These are phyloP conservation scores for Suhomyces faveliae DNA, from an alignment of 805 yeast species.

Conservation along the genomic window DNA sequence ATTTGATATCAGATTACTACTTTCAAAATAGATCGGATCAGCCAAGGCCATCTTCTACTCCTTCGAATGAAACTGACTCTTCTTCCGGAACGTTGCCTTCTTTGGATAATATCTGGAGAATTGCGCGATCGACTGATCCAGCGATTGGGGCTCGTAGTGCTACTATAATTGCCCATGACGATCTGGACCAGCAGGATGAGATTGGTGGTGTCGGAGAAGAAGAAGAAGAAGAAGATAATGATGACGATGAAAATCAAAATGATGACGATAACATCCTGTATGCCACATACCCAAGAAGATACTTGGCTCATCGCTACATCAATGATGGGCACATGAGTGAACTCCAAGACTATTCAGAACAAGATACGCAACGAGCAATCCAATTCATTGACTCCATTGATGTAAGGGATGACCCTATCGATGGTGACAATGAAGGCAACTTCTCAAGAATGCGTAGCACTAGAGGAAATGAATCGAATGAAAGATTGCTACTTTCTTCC, in stretches of 20 bases:
- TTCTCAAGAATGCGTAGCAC: not conserved
- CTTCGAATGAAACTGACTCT: not conserved
- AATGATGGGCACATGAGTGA: not conserved
- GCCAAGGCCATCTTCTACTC: not conserved
- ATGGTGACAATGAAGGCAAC: not conserved
- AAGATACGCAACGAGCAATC: constrained; percentile 7
- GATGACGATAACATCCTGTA: not conserved
- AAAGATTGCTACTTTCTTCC: constrained; percentile 24
- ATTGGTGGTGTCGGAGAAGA: constrained; percentile 9
- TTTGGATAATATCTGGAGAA: constrained; percentile 3
- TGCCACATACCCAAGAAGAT: not conserved
- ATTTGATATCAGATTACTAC: constrained; percentile 13
- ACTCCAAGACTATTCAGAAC: constrained; percentile 1
- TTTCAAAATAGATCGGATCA: constrained; percentile 6
- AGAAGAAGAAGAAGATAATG: constrained; percentile 10
- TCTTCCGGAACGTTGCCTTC: constrained; percentile 1
- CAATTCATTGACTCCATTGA: constrained; percentile 9
- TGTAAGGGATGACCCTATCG: constrained; percentile 3
- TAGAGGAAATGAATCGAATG: constrained; percentile 3
- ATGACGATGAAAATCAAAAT: constrained; percentile 2
- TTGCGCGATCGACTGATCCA: not conserved
- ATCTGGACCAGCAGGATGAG: constrained; percentile 7
- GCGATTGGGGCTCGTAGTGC: not conserved
- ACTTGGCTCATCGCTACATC: not conserved
- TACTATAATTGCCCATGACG: not conserved